Conservation (phyloP, 176 grass and related monocot species). For the Eragrostis nindensis region DNA sequence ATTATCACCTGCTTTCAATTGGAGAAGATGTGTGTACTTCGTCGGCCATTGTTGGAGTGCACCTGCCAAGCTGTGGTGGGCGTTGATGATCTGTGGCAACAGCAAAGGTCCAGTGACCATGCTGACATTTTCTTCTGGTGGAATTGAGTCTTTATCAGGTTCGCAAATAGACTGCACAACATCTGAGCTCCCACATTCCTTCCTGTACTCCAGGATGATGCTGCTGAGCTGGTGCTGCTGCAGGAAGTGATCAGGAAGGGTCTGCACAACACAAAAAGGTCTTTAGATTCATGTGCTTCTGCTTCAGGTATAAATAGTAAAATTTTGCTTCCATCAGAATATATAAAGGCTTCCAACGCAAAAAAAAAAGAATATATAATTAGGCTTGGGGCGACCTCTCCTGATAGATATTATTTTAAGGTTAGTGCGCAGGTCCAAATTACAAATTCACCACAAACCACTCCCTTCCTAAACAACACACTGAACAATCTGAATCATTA, state of each 20-base stretch:
- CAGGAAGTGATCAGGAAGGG: conserved; percentile 56
- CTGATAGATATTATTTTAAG: too few relatives aligned
- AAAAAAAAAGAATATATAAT: too few relatives aligned
- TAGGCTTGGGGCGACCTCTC: too few relatives aligned
- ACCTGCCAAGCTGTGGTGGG: conserved; percentile 33
- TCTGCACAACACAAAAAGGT: conserved; percentile 20
- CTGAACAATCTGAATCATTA: too few relatives aligned
- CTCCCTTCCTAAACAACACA: too few relatives aligned
- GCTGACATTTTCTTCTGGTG: conserved; percentile 32
- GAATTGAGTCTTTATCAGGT: conserved; percentile 43
- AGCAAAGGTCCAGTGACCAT: conserved; percentile 47
- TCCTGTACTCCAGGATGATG: conserved; percentile 61
- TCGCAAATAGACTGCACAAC: conserved; percentile 62
- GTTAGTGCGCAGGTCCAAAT: too few relatives aligned
- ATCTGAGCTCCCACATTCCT: conserved; percentile 64
- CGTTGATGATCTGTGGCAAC: conserved; percentile 51
- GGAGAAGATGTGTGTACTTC: conserved; percentile 66
- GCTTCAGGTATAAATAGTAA: neutral
- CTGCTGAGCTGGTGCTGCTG: conserved; percentile 47
- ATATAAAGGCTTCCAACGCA: too few relatives aligned
- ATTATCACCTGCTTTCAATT: conserved; percentile 39
- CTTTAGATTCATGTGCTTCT: neutral
- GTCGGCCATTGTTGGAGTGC: conserved; percentile 57
- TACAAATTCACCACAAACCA: too few relatives aligned
- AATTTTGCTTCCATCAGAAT: too few relatives aligned